These are phyloP conservation scores for Cystobasidium slooffiae DNA, from an alignment of 1,284 basidiomycete genomes.

Conservation along the genomic window DNA sequence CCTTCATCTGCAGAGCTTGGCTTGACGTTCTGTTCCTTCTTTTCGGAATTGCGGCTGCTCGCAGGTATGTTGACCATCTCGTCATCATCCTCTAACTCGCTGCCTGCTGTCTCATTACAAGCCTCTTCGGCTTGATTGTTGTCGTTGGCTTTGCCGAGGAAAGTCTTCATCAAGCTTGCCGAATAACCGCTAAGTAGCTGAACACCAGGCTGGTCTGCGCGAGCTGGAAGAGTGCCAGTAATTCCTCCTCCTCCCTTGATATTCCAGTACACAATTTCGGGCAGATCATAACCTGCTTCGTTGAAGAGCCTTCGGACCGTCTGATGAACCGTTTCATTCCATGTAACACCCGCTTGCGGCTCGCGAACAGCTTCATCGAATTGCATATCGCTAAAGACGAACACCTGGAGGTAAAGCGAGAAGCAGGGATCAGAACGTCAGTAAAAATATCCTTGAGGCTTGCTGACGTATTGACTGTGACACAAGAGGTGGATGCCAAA, in stretches of 20 bases:
- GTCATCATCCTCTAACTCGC: conserved; percentile 40
- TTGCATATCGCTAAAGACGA: conserved; percentile 77
- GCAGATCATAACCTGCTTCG: conserved; percentile 68
- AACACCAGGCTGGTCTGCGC: conserved; percentile 64
- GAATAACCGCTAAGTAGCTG: conserved; percentile 72
- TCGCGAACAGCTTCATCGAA: conserved; percentile 62
- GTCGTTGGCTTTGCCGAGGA: conserved; percentile 59
- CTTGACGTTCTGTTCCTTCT: neutral
- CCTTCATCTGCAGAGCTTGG: neutral
- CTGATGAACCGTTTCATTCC: conserved; percentile 64
- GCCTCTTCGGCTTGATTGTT: conserved; percentile 48
- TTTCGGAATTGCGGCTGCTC: neutral
- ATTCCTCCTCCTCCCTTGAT: conserved; percentile 52
- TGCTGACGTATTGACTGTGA: too few species aligned
- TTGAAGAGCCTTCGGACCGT: conserved; percentile 63
- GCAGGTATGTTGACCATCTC: conserved; percentile 23
- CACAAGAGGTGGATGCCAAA: too few species aligned
- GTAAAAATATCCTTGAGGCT: too few species aligned
- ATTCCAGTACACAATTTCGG: conserved; percentile 69
- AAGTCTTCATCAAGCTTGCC: conserved; percentile 70
- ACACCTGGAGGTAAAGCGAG: conserved; percentile 60
- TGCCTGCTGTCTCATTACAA: conserved; percentile 51
- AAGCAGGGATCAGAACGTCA: too few species aligned
- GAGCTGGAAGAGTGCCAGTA: conserved; percentile 59
- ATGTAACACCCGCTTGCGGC: conserved; percentile 50